Conservation (phyloP, 2,329 filamentous ascomycete species). For the Lasiodiplodia citricola region DNA sequence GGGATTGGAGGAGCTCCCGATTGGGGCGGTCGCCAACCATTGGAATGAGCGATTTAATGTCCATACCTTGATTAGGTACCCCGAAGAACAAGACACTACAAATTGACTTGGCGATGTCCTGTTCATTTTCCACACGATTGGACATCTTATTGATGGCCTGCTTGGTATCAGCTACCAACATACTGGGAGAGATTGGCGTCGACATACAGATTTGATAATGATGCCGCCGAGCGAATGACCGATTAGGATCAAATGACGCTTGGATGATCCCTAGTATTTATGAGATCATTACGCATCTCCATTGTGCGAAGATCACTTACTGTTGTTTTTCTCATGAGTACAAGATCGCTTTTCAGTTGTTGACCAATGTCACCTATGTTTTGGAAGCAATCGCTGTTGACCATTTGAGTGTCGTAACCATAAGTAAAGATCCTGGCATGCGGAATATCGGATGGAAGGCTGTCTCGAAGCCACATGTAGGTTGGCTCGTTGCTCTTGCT, state of each 20-base stretch:
- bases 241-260: neutral
- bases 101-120: neutral
- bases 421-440: neutral
- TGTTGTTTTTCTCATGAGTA: neutral
- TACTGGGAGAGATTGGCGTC: fast-evolving
- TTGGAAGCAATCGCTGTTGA: neutral
- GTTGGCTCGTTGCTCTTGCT: neutral
- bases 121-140: neutral
- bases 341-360: neutral
- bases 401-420: neutral
- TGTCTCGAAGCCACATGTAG: neutral
- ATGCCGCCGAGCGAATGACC: neutral
- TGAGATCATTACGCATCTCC: neutral
- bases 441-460: neutral
- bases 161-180: neutral
- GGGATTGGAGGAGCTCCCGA: neutral
- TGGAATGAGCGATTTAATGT: neutral
- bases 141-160: neutral
- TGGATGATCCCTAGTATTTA: neutral
- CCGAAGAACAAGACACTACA: neutral
- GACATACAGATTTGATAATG: neutral
- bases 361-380: neutral
- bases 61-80: neutral
- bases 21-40: neutral
- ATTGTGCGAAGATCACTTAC: neutral